These are phyloP conservation scores for Eimeria necatrix DNA, from an alignment of 169 alveolate species.

Conservation along the genomic window DNA sequence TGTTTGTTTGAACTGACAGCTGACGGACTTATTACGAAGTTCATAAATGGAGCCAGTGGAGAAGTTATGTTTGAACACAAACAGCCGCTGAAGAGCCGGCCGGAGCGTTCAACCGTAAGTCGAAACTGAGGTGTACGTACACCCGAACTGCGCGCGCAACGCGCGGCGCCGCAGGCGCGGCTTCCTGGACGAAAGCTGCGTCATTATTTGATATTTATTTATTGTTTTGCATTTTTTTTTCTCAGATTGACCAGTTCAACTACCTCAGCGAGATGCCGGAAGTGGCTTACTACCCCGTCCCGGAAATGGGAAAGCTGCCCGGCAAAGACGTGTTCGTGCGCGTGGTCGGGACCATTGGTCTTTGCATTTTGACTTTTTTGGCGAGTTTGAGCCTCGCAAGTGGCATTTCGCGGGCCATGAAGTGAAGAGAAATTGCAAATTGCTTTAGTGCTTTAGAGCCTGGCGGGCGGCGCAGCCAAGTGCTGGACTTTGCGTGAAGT, in stretches of 20 bases:
- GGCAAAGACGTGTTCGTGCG: constrained; percentile 90
- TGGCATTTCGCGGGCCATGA: constrained; percentile 67
- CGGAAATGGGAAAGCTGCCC: constrained; percentile 88
- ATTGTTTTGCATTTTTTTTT: background rate
- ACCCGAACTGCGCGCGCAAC: background rate
- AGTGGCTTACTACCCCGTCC: constrained; percentile 87
- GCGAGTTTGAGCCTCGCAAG: constrained; percentile 66
- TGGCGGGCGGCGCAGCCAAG: background rate
- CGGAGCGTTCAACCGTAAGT: constrained; percentile 85
- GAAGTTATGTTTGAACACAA: constrained; percentile 87
- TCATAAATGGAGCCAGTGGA: constrained; percentile 89
- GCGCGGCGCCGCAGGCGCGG: no score
- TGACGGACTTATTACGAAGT: constrained; percentile 88
- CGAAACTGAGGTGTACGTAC: background rate
- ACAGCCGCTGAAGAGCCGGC: constrained; percentile 86
- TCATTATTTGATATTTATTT: no score
- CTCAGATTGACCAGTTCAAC: constrained; percentile 79
- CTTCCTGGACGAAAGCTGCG: background rate
- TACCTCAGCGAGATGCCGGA: constrained; percentile 86
- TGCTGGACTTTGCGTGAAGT: background rate
- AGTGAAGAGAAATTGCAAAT: constrained; percentile 47
- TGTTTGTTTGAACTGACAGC: constrained; percentile 90
- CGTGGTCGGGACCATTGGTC: constrained; percentile 91
- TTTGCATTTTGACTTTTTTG: constrained; percentile 85
- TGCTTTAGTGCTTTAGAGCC: constrained; percentile 50